Evolutionary conservation across 345 rosid species (phyloP).

Genomic region (Citrus reticulata): DNA sequence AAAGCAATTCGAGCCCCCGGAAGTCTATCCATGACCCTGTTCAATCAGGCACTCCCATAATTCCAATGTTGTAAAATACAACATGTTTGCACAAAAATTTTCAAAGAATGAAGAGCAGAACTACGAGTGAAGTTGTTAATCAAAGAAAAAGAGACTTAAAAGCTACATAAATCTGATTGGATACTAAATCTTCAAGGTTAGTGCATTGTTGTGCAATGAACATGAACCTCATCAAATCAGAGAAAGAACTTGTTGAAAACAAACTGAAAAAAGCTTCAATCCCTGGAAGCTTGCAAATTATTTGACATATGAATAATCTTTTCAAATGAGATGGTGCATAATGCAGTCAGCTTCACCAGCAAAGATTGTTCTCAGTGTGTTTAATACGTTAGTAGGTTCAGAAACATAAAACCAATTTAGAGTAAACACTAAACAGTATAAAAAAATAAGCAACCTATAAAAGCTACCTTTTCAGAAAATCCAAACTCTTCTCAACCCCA

Average conservation of each 20-base stretch:
- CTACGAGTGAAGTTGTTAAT: background rate
- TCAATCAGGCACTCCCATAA: conserved; percentile 12
- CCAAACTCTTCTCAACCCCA: conserved; percentile 97
- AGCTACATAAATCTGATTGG: background rate
- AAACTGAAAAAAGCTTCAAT: background rate
- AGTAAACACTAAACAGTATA: background rate
- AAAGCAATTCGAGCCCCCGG: conserved; percentile 89
- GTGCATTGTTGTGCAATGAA: background rate
- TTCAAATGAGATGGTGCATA: background rate
- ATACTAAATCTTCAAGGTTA: background rate
- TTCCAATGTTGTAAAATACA: background rate
- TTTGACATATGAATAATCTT: background rate
- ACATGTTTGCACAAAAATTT: background rate
- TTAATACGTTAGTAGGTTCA: background rate
- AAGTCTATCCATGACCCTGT: conserved; percentile 91
- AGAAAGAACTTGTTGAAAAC: background rate
- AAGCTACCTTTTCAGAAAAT: conserved; percentile 77
- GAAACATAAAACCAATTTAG: background rate
- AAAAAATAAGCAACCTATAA: background rate
- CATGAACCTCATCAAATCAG: background rate
- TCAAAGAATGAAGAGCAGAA: background rate
- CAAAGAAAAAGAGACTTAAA: background rate
- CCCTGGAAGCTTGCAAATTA: background rate
- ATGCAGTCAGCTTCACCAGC: background rate
- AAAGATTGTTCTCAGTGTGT: background rate